Percentiles rank a stretch among this genome's conserved stretches.
Conservation (phyloP, 1,284 basidiomycete species). For the Hymenochaete sp. region DNA sequence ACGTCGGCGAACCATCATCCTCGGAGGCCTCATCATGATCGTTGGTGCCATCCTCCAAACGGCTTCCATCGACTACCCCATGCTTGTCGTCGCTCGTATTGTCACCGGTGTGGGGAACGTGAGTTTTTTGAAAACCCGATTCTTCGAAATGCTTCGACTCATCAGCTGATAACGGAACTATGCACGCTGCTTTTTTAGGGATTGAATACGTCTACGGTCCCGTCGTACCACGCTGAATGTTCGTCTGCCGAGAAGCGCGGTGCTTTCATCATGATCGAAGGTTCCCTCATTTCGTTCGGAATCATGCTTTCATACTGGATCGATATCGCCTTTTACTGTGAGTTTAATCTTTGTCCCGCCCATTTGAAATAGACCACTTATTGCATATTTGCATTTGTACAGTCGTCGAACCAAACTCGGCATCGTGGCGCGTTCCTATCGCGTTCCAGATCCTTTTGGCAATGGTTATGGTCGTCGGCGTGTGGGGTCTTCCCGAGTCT, state of each 20-base stretch:
- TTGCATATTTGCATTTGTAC: conserved; percentile 30
- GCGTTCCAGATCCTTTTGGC: conserved; percentile 60
- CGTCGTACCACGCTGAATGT: conserved; percentile 59
- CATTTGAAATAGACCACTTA: conserved; percentile 1
- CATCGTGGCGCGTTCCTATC: conserved; percentile 65
- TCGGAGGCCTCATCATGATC: conserved; percentile 51
- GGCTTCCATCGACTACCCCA: conserved; percentile 42
- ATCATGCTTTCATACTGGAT: conserved; percentile 64
- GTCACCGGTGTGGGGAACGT: conserved; percentile 63
- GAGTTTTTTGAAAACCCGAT: too few species aligned
- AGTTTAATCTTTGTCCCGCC: neutral
- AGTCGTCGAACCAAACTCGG: conserved; percentile 42
- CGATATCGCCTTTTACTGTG: conserved; percentile 47
- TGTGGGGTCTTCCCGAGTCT: conserved; percentile 58
- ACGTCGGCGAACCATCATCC: conserved; percentile 41
- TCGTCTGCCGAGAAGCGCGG: conserved; percentile 53
- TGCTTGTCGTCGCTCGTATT: conserved; percentile 54
- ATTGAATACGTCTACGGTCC: conserved; percentile 54
- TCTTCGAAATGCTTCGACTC: conserved; percentile 40
- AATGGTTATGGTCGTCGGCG: conserved; percentile 47
- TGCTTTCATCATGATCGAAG: conserved; percentile 61
- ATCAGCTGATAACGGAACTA: neutral
- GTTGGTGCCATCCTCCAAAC: conserved; percentile 55
- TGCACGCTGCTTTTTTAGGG: conserved; percentile 17
- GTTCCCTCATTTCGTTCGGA: conserved; percentile 60